phyloP scores from a whole-genome alignment of 2,329 filamentous ascomycete species.

The Trichoderma arundinaceum region DNA sequence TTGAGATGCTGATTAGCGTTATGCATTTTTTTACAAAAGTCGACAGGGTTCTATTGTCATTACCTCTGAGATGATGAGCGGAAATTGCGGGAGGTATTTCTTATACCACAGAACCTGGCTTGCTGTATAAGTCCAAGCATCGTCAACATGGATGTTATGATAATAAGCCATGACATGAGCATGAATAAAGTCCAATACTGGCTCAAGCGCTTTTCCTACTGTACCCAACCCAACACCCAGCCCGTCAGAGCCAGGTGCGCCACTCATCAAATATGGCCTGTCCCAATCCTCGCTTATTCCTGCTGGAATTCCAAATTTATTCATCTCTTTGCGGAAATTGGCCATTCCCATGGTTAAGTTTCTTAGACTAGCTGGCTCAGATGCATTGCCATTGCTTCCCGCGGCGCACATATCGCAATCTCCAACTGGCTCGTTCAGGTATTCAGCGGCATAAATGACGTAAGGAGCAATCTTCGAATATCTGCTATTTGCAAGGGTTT shows the following conservation, averaged over 20 bases:
- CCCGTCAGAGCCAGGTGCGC: constrained; percentile 11
- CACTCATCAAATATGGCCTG: constrained; percentile 31
- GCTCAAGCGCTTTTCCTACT: constrained; percentile 31
- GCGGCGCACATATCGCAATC: constrained; percentile 28
- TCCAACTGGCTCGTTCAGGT: constrained; percentile 34
- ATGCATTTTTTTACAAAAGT: not conserved
- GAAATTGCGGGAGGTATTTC: constrained; percentile 10
- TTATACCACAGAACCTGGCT: constrained; percentile 31
- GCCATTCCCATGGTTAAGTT: constrained; percentile 18
- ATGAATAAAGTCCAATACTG: constrained; percentile 32
- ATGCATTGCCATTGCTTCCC: constrained; percentile 32
- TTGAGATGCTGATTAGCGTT: constrained; percentile 26
- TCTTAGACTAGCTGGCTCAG: constrained; percentile 2
- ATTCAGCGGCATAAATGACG: constrained; percentile 34
- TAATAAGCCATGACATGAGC: constrained; percentile 36
- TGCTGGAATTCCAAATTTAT: constrained; percentile 29
- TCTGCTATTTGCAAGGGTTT: constrained; percentile 16
- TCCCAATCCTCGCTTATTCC: constrained; percentile 36
- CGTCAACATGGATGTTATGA: constrained; percentile 15
- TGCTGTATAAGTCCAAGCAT: constrained; percentile 32
- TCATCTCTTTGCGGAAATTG: constrained; percentile 30
- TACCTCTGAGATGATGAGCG: constrained; percentile 17
- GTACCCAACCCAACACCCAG: constrained; percentile 12
- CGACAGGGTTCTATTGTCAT: not conserved
- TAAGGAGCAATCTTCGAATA: constrained; percentile 33